Conservation (phyloP, 768 basidiomycete genomes). For the Naganishia kalamii region DNA sequence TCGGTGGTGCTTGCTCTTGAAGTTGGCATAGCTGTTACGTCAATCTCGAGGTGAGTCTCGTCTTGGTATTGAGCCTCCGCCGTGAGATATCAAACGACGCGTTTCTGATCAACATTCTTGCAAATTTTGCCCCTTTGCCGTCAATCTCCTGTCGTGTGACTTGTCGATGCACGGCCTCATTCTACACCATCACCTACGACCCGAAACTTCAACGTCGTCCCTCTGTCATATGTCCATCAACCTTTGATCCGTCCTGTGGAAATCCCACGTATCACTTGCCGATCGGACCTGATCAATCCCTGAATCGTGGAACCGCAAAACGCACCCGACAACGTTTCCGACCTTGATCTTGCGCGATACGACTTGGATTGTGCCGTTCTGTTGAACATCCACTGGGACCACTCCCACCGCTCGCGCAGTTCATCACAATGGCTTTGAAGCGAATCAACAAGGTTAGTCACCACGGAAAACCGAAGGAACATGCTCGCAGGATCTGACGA, state of each 20-base stretch:
- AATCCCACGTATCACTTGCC: background rate
- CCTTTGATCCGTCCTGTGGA: background rate
- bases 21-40: background rate
- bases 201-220: background rate
- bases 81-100: background rate
- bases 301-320: too few relatives aligned
- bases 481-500: background rate
- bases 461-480: conserved; percentile 16
- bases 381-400: background rate
- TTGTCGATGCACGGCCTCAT: background rate
- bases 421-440: conserved; percentile 75
- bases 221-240: background rate
- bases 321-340: too few relatives aligned
- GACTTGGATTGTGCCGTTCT: background rate
- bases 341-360: background rate
- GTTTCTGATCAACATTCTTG: background rate
- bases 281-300: too few relatives aligned
- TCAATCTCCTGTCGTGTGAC: background rate
- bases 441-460: conserved; percentile 91
- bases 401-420: background rate
- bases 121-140: background rate
- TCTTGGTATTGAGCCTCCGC: background rate
- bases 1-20: background rate
- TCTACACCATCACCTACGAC: too few relatives aligned
- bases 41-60: background rate